Base-by-base conservation (phyloP, 768 basidiomycete species). In the Termitomyces sp. region DNA sequence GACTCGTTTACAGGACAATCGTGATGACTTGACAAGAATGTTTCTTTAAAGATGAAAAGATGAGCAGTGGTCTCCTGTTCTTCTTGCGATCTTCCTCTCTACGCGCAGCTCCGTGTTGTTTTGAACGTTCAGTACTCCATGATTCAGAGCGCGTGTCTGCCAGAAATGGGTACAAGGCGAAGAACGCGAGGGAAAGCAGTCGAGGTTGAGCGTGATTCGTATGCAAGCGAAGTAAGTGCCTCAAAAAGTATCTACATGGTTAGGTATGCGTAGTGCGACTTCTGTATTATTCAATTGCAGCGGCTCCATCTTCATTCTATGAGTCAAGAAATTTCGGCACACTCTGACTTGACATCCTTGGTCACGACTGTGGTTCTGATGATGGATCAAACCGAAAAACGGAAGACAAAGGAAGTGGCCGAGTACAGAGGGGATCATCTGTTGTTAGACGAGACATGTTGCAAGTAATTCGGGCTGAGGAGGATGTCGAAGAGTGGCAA, bases 241-340 rank as follows among this genome's bases (percentile, higher is more conserved):
- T 13, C 86, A 50, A 78, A 77, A 65, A 86, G 87, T 4, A 74
- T 75, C 4, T 85, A 91, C 68, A 84, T 93, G 27, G 76, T 75
- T 94, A n/a, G 92, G 91, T 8, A 76, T 91, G 27, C 47, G 78
- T 93, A 58, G 79, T 66, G 3, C 41, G 51, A 20, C 33, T 56
- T 62, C 57, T 4, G 22, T 55, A 27, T 8, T 24, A 15, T 22
- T 48, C 61, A 54, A 13, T 45, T n/a, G n/a, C n/a, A n/a, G n/a
- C n/a, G n/a, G n/a, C 75, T 94, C 48, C 84, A 93, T 70, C 77
- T 94, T 16, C 87, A 93, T 68, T 89, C 91, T 41, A 82, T 94
- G 66, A 81, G 74, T 61, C 83, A 91, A 73, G n/a, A 87, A 94
- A 69, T 79, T 94, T 63, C 85, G 91, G 47, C 92, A 92, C 9